Conservation (phyloP, 1,139 yeast genomes). For the Taphrina communis region DNA sequence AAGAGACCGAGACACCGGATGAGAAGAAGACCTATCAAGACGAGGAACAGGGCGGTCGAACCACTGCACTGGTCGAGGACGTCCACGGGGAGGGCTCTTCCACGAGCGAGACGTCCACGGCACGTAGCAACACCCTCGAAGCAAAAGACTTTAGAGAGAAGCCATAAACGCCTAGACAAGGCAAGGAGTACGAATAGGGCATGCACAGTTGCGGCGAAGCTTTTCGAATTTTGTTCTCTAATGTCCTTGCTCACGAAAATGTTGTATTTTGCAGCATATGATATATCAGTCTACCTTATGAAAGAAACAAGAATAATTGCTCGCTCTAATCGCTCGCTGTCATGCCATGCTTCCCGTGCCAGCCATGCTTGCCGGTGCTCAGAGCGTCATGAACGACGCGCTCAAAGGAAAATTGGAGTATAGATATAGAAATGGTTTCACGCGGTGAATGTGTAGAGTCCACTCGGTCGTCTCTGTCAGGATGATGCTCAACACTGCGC, state of each 20-base stretch:
- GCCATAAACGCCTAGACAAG: constrained; percentile 1
- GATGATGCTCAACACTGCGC: background rate
- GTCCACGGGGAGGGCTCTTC: constrained; percentile 11
- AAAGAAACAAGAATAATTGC: too few relatives aligned
- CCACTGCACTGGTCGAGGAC: constrained; percentile 7
- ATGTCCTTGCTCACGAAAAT: background rate
- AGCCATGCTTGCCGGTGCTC: background rate
- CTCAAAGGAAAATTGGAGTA: too few relatives aligned
- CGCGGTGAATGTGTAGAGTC: background rate
- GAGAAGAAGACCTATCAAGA: constrained; percentile 5
- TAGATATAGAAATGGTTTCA: background rate
- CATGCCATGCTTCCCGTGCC: background rate
- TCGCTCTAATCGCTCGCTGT: too few relatives aligned
- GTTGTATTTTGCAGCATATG: background rate
- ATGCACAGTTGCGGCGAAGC: constrained; percentile 11
- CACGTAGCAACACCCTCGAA: constrained; percentile 1
- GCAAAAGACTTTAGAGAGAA: constrained; percentile 9
- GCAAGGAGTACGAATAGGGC: background rate
- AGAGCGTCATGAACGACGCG: too few relatives aligned
- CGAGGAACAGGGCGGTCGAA: background rate
- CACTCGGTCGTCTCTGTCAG: background rate
- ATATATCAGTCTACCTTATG: background rate
- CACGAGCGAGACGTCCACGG: constrained; percentile 11
- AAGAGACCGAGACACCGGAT: constrained; percentile 25
- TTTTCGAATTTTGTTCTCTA: background rate